Conservation (phyloP, 306 rosid species). For the Phaseolus lunatus region DNA sequence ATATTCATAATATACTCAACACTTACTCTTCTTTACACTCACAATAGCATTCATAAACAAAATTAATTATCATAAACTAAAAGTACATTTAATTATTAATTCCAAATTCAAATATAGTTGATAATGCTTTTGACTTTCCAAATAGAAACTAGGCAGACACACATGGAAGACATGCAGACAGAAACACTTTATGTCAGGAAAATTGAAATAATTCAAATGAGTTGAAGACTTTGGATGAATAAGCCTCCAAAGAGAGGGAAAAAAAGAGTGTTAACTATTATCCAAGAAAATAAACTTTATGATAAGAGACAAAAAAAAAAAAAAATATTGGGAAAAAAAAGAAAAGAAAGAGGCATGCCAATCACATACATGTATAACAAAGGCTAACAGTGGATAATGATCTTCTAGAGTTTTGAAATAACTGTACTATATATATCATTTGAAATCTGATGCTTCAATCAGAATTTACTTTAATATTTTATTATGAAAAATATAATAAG, state of each 20-base stretch:
- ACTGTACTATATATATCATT: not conserved
- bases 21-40: not conserved
- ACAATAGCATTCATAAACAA: not conserved
- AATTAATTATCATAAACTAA: not conserved
- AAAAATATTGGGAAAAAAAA: not conserved
- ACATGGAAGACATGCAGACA: conserved; percentile 25
- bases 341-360: not conserved
- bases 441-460: not conserved
- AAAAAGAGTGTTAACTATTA: not conserved
- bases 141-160: conserved; percentile 2
- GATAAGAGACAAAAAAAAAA: not conserved
- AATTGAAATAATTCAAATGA: conserved; percentile 30
- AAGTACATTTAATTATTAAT: not conserved
- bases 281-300: not conserved
- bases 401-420: not conserved
- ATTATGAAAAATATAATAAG: not conserved
- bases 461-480: not conserved
- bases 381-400: not conserved
- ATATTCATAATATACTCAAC: too few relatives aligned
- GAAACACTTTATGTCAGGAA: not conserved
- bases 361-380: not conserved
- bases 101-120: conserved; percentile 37
- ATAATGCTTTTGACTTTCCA: conserved; percentile 37
- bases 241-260: not conserved
- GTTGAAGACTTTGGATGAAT: not conserved